Evolutionary conservation across 768 basidiomycete species (phyloP).

Genomic region (Xanthoconium stramineum): DNA sequence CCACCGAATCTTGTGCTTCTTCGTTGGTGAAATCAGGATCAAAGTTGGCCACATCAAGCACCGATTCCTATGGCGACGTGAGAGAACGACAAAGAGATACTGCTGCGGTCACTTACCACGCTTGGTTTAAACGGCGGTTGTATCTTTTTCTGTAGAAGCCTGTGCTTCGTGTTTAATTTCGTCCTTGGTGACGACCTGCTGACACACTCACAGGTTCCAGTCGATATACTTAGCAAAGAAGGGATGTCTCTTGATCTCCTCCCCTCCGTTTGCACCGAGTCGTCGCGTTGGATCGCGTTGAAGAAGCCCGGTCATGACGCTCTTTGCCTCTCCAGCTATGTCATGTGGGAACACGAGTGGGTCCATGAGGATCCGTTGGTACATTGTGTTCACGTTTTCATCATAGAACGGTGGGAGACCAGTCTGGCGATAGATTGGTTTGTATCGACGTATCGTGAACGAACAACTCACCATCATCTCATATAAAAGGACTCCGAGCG

Average conservation of each 20-base stretch:
- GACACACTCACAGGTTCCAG: slow-evolving; percentile 64
- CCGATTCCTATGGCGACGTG: slow-evolving; percentile 61
- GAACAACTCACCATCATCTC: slow-evolving; percentile 78
- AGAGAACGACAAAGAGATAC: neutral
- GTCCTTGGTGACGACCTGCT: neutral
- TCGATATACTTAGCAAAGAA: slow-evolving; percentile 95
- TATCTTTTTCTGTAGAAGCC: slow-evolving; percentile 88
- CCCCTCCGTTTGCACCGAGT: slow-evolving; percentile 89
- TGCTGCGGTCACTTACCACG: slow-evolving; percentile 56
- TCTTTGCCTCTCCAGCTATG: slow-evolving; percentile 82
- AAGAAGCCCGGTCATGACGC: slow-evolving; percentile 84
- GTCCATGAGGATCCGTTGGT: slow-evolving; percentile 91
- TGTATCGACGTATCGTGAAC: neutral
- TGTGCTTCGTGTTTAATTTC: slow-evolving; percentile 24
- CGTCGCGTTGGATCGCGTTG: slow-evolving; percentile 85
- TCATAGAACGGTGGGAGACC: slow-evolving; percentile 98
- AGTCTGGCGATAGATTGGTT: slow-evolving; percentile 46
- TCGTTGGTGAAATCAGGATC: slow-evolving; percentile 98
- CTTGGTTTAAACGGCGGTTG: slow-evolving; percentile 97
- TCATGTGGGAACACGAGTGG: slow-evolving; percentile 91
- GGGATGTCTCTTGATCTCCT: slow-evolving; percentile 93
- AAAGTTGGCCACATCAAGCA: slow-evolving; percentile 94
- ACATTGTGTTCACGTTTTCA: slow-evolving; percentile 98
- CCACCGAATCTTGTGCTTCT: slow-evolving; percentile 92
- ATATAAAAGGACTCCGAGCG: slow-evolving; percentile 90